Base-by-base conservation (phyloP, 1,284 basidiomycete genomes). In the Kalmanozyma brasiliensis region DNA sequence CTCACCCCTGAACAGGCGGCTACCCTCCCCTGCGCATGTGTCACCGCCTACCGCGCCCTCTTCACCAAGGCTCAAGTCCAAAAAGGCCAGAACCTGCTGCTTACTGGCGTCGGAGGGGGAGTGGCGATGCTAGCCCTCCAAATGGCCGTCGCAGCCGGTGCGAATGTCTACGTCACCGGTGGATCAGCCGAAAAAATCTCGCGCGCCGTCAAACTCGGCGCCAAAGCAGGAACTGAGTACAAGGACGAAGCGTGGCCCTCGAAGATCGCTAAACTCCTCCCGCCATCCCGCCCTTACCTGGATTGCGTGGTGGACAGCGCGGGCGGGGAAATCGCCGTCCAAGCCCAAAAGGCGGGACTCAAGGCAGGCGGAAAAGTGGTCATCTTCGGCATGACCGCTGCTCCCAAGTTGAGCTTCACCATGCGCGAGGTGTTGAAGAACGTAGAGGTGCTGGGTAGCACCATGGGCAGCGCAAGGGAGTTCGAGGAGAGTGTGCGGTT, bases 41-140 rank as follows among this genome's bases (percentile, higher is more conserved):
- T 93, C 11, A 94, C 92, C 8, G 91, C 92, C 4, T 94, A 91
- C 88, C 88, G 91, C 89, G 90, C 91, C 1, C 84, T 88, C 1
- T 85, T 89, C 35, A 86, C 91, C 33, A 89, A 92, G 72, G 92
- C 87, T 0, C 80, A 85, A 5, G 86, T 92, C 6, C 66, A 86
- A 48, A 78, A 83, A 8, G 90, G 88, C 5, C 87, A 93, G 41
- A 90, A 89, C 53, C 85, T 94, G 30, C 86, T 94, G 33, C 89
- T 94, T 52, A 85, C 84, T 5, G 82, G 84, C 22, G 80, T 83
- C 14, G 83, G 83, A 7, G 84, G 92, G 11, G 92, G 92, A 8
- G 92, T 94, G 24, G 92, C 92, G 0, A 84, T 94, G 20, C 77
- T 88, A 33, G 89, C 91, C 0, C 82, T 93, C 48, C 92, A 93